A percentile compares a stretch with the other conserved stretches of the same genome.
phyloP scores from a whole-genome alignment of 345 rosid species.

The Eucalyptus sp. region DNA sequence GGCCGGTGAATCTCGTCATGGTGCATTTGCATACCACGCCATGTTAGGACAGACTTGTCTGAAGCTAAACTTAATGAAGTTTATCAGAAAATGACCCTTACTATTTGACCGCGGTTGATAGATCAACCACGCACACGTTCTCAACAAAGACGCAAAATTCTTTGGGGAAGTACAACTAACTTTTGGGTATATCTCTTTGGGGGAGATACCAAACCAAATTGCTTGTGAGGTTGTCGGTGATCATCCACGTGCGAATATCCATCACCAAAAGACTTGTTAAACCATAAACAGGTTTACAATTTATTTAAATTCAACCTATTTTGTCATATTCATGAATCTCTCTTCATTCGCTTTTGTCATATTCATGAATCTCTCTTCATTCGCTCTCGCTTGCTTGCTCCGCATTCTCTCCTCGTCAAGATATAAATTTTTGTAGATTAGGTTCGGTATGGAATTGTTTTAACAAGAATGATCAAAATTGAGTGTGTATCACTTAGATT shows the following conservation, averaged over 20 bases:
- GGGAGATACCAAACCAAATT: background rate
- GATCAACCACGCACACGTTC: background rate
- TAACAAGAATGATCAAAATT: accelerated
- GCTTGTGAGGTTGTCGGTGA: background rate
- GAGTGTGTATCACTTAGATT: accelerated
- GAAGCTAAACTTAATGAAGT: background rate
- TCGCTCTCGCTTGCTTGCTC: too few relatives aligned
- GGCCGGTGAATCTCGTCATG: background rate
- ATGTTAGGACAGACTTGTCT: background rate
- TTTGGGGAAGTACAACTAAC: background rate
- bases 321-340: too few relatives aligned
- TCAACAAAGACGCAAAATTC: background rate
- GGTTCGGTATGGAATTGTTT: accelerated
- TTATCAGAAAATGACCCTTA: background rate
- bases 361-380: too few relatives aligned
- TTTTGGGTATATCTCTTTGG: background rate
- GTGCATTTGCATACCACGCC: background rate
- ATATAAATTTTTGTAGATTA: too few relatives aligned
- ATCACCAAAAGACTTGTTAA: background rate
- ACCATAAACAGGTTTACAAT: too few relatives aligned
- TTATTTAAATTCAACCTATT: too few relatives aligned
- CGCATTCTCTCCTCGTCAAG: too few relatives aligned
- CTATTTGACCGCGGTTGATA: background rate
- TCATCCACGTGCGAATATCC: background rate
- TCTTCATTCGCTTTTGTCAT: too few relatives aligned